phyloP scores from a whole-genome alignment of 2,329 filamentous ascomycete genomes.

The Bisporella sp. region DNA sequence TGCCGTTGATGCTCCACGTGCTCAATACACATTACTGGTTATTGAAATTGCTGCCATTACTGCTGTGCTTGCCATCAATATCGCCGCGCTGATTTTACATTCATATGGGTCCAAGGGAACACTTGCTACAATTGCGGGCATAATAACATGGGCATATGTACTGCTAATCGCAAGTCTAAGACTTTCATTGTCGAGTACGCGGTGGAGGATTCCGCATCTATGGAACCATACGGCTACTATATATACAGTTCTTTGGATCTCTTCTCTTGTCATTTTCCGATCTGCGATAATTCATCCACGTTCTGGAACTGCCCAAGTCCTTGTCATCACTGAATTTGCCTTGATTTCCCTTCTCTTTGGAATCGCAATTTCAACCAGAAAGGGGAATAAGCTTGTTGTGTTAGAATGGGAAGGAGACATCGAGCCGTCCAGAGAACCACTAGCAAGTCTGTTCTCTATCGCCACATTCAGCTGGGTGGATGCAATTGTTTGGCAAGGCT shows the following conservation, averaged over 20 bases:
- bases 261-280: slow-evolving; percentile 70
- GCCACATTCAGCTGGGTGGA: slow-evolving; percentile 90
- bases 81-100: slow-evolving; percentile 53
- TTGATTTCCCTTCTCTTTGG: slow-evolving; percentile 67
- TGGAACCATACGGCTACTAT: slow-evolving; percentile 92
- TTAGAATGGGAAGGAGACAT: slow-evolving; percentile 86
- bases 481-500: slow-evolving; percentile 80
- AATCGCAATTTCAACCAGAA: slow-evolving; percentile 75
- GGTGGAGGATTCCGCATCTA: slow-evolving; percentile 62
- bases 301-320: slow-evolving; percentile 52
- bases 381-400: slow-evolving; percentile 83
- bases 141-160: slow-evolving; percentile 76
- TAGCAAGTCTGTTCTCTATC: slow-evolving; percentile 82
- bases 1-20: slow-evolving; percentile 68
- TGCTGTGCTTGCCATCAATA: slow-evolving; percentile 63
- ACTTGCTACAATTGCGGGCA: slow-evolving; percentile 55
- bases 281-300: slow-evolving; percentile 74
- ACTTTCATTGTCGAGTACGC: slow-evolving; percentile 57
- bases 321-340: slow-evolving; percentile 68
- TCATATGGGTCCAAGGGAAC: slow-evolving; percentile 52
- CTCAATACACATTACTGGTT: slow-evolving; percentile 61
- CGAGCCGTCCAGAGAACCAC: slow-evolving; percentile 77
- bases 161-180: slow-evolving; percentile 66
- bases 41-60: slow-evolving; percentile 71
- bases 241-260: slow-evolving; percentile 77